phyloP scores from a whole-genome alignment of 2,329 filamentous ascomycete genomes.

The Colletotrichum limetticola region DNA sequence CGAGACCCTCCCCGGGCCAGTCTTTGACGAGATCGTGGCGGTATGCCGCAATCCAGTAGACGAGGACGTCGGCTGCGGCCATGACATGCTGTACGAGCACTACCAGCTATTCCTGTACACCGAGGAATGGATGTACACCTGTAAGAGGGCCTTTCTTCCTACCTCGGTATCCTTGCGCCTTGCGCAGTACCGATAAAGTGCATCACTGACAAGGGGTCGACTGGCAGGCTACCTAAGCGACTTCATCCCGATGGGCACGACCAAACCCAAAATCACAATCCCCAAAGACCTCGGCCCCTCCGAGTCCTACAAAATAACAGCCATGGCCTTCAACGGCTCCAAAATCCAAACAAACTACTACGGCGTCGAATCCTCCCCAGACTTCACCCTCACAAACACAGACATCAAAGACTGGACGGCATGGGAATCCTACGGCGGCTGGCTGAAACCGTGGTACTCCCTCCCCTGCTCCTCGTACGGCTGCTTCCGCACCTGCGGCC shows the following conservation, averaged over 20 bases:
- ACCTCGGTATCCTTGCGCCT: neutral
- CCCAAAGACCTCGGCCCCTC: neutral
- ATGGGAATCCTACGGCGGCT: slow-evolving; percentile 13
- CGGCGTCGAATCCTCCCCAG: neutral
- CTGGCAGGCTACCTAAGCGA: slow-evolving; percentile 14
- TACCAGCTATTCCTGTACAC: slow-evolving; percentile 18
- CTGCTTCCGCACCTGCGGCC: slow-evolving; percentile 21
- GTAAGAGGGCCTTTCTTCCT: neutral
- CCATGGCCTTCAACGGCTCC: slow-evolving; percentile 5
- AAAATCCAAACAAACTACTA: neutral
- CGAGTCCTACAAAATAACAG: neutral
- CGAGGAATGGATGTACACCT: slow-evolving; percentile 2
- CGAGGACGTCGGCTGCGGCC: slow-evolving; percentile 2
- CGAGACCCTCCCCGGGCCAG: neutral
- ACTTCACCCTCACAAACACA: neutral
- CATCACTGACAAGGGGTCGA: neutral
- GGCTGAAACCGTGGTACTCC: slow-evolving; percentile 10
- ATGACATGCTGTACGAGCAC: slow-evolving; percentile 15
- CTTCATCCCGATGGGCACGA: slow-evolving; percentile 6
- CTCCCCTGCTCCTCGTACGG: slow-evolving; percentile 13
- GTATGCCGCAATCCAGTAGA: slow-evolving; percentile 15
- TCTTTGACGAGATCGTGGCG: neutral
- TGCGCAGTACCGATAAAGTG: neutral
- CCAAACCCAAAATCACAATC: slow-evolving; percentile 5
- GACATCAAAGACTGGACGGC: slow-evolving; percentile 7